Evolutionary conservation across 257 asterid genomes (phyloP).

Genomic region (Ehretia macrophylla): DNA sequence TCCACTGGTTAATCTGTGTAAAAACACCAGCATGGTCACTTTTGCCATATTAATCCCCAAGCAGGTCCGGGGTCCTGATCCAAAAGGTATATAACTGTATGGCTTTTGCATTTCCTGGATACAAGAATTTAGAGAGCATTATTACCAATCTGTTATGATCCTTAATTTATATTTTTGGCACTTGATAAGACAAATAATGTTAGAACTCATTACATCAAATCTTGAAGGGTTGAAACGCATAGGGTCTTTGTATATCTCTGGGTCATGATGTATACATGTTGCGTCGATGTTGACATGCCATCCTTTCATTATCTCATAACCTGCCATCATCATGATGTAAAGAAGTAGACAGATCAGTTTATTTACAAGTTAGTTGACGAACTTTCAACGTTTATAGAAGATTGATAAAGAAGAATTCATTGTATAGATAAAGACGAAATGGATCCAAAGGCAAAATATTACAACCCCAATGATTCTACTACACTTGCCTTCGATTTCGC

Average conservation of each 20-base stretch:
- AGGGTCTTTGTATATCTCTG: slow-evolving; percentile 40
- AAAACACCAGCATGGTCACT: slow-evolving; percentile 47
- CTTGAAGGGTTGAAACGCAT: slow-evolving; percentile 54
- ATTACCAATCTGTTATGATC: background rate
- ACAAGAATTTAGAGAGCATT: background rate
- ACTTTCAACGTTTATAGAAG: background rate
- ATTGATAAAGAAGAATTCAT: background rate
- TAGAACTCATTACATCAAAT: slow-evolving; percentile 39
- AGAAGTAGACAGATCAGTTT: background rate
- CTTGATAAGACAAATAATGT: background rate
- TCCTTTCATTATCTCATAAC: slow-evolving; percentile 57
- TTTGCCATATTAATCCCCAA: slow-evolving; percentile 67
- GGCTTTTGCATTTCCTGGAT: slow-evolving; percentile 58
- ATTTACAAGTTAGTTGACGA: background rate
- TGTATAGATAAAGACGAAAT: no score
- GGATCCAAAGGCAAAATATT: background rate
- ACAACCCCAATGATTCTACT: background rate
- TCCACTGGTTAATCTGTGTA: slow-evolving; percentile 44
- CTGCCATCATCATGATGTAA: slow-evolving; percentile 26
- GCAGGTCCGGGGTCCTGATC: slow-evolving; percentile 60
- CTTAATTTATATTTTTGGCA: background rate
- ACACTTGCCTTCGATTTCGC: slow-evolving; percentile 49
- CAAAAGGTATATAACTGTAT: slow-evolving; percentile 56
- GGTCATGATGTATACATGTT: slow-evolving; percentile 55
- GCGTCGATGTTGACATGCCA: slow-evolving; percentile 64